Conservation (phyloP, 305 asterid species). For the Fraxinus velutina region DNA sequence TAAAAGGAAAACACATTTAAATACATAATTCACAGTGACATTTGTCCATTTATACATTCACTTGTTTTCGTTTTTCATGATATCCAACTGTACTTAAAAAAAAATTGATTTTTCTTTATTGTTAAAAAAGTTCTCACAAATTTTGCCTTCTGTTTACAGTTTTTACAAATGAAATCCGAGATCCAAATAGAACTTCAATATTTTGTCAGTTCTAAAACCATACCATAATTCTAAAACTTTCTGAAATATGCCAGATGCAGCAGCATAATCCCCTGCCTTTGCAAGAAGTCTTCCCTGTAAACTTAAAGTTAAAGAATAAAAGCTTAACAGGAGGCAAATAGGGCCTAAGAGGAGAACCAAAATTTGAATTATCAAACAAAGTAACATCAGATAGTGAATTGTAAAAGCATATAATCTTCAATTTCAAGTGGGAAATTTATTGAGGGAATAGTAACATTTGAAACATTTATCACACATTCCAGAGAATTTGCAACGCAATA, state of each 20-base stretch:
- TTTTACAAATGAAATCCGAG: neutral
- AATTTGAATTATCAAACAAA: conserved; percentile 3
- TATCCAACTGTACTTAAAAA: neutral
- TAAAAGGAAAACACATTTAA: neutral
- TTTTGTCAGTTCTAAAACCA: conserved; percentile 29
- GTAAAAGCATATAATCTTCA: neutral
- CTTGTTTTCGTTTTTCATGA: neutral
- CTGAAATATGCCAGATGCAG: conserved; percentile 76
- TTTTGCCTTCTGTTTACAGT: neutral
- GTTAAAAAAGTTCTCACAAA: neutral
- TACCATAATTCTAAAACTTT: conserved; percentile 79
- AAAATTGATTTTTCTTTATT: neutral
- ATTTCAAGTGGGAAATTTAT: neutral
- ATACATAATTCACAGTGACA: neutral
- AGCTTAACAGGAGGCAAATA: conserved; percentile 37
- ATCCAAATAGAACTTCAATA: neutral
- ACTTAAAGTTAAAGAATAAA: conserved; percentile 79
- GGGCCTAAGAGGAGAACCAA: conserved; percentile 12
- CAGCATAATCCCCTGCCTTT: conserved; percentile 78
- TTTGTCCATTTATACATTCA: neutral
- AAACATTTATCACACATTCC: neutral
- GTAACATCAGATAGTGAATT: neutral
- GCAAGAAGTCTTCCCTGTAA: conserved; percentile 99
- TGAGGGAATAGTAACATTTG: neutral
- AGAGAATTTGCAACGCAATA: neutral